These are phyloP conservation scores for Boletus subparvulus DNA, from an alignment of 768 basidiomycete species.

Conservation along the genomic window DNA sequence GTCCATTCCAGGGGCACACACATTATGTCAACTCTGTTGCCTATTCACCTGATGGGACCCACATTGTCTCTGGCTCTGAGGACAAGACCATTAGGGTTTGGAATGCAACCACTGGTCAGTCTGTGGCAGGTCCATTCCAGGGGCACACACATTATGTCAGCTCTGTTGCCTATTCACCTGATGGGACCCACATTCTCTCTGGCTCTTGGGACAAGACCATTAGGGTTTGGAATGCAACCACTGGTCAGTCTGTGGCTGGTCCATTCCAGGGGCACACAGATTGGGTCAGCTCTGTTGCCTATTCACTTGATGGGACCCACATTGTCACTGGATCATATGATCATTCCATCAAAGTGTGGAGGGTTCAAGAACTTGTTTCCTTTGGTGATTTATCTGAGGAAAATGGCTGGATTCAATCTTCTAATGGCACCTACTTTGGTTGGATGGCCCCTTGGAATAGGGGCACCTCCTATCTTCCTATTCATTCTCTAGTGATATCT, in stretches of 20 bases:
- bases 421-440: background rate
- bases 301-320: background rate
- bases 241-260: background rate
- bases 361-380: background rate
- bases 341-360: no score
- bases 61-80: background rate
- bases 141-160: no score
- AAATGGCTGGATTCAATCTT: constrained; percentile 10
- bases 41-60: background rate
- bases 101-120: no score
- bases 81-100: no score
- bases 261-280: constrained; percentile 1
- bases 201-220: background rate
- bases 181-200: no score
- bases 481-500: background rate
- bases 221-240: background rate
- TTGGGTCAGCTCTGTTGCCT: background rate
- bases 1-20: no score
- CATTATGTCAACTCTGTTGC: background rate
- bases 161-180: no score
- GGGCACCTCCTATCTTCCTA: background rate
- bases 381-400: background rate
- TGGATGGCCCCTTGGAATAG: constrained; percentile 11
- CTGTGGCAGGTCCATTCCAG: no score
- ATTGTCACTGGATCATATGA: background rate